Conservation (phyloP, 225 moss, liverwort and hornwort genomes). For the Lunularia cruciata region DNA sequence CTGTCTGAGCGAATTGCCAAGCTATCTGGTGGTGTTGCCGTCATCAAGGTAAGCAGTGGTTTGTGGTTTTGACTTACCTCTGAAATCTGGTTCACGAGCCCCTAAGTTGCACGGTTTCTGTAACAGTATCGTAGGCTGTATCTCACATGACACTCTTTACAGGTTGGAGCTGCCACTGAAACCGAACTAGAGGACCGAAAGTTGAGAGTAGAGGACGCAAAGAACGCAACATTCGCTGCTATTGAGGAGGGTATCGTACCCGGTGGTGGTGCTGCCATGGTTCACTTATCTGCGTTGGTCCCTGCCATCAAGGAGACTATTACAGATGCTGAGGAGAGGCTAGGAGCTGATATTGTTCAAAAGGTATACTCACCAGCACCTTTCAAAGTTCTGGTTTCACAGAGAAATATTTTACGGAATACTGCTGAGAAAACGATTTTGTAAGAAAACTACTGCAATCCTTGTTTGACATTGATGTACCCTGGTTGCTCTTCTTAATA, state of each 20-base stretch:
- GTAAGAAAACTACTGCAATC: too few relatives aligned
- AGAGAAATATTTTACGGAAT: too few relatives aligned
- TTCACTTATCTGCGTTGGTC: conserved; percentile 76
- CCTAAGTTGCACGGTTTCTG: too few relatives aligned
- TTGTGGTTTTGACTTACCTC: too few relatives aligned
- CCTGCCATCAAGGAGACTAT: conserved; percentile 64
- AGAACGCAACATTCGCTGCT: conserved; percentile 95
- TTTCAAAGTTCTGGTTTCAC: not conserved
- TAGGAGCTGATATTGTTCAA: conserved; percentile 90
- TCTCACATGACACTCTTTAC: not conserved
- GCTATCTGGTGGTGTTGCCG: conserved; percentile 90
- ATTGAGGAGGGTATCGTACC: conserved; percentile 99
- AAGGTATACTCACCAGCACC: conserved; percentile 49
- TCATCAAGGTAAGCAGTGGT: conserved; percentile 64
- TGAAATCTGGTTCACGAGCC: too few relatives aligned
- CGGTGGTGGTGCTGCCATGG: conserved; percentile 86
- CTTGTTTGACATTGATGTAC: too few relatives aligned
- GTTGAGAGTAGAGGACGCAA: conserved; percentile 89
- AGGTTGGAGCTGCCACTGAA: conserved; percentile 94
- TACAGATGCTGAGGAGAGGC: conserved; percentile 69
- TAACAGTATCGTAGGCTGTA: too few relatives aligned
- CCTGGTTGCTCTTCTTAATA: too few relatives aligned
- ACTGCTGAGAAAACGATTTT: too few relatives aligned
- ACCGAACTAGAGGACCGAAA: conserved; percentile 95
- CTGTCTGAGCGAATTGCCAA: conserved; percentile 95